Base-by-base conservation (phyloP, 352 stramenopile genomes). In the Pythium vanterpoolii region DNA sequence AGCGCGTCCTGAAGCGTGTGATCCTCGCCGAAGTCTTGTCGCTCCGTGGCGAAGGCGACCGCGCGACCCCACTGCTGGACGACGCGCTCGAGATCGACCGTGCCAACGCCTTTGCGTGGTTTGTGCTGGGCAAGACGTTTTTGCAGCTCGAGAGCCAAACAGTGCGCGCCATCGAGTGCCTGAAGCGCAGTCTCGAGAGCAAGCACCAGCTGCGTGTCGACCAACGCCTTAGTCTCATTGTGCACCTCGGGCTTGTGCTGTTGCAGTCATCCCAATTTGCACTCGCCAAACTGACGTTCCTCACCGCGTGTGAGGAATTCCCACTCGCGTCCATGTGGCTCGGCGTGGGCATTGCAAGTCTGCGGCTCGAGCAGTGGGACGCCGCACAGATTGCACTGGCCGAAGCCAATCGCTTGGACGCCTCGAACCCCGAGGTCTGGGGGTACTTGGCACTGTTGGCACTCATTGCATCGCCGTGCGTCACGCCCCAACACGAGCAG, bases 401-500 rank as follows among this genome's bases (percentile, higher is more conserved):
- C 0, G 83, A 93, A 62, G 84, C 84, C 13, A 96, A 92, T 53
- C 68, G 79, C 40, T 53, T 91, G 23, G 85, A 96, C 56, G 27
- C 46, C 24, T 83, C 62, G 0, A 88, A 89, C 43, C 56, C 79
- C 0, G 84, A 91, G 18, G 79, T 91, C 1, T 94, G 84, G 86
- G 84, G 81, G 6, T 93, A 90, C 64, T 49, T 90, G 9, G 78
- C 83, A 23, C 69, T 96, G 13, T 44, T 77, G 1, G 67, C 76
- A 28, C 71, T 94, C 4, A 76, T 64, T 9, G 53, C 58, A 0
- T 56, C 71, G 8, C 11, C 64, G 19, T 30, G 45, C 19, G 52
- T 74, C 24, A 62, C 66, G 39, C 27, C 44, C n/a, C 63, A 73
- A 21, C 66, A 81, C 58, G 78, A 87, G 54, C 67, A 53, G 30